Base-by-base conservation (phyloP, 2,329 filamentous ascomycete genomes). In the Cercospora canescens region DNA sequence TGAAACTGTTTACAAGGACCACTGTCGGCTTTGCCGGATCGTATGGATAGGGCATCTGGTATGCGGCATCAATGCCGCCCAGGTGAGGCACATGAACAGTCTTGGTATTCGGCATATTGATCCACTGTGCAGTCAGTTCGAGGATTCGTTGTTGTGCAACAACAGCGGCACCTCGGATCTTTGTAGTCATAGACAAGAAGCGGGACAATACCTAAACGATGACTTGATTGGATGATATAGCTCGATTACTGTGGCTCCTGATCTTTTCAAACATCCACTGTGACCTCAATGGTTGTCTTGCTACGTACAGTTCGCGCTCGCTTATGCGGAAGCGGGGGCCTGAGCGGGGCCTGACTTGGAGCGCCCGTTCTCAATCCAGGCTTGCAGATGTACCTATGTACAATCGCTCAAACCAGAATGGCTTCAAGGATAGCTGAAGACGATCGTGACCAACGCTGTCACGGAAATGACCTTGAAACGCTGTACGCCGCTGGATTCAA, bases 1-100 rank as follows among this genome's bases (percentile, higher is more conserved):
- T 82, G 75, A 86, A 85, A 28, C 80, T 81, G 70, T 86, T 85
- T 64, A 86, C 76, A 11, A 86, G 76, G 5, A 86, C 77, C 16
- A 84, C 74, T 0, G 84, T 86, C 4, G 84, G 84, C 70, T 85
- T 86, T 34, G 76, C 63, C 7, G 70, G 12, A 65, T 79, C 74
- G 66, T 77, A 75, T 2, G 73, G 67, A 11, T 69, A 28, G 3
- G 81, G 75, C 72, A 82, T 80, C 61, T 81, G 79, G 71, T 85
- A 85, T 26, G 79, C 80, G 41, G 79, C 84, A 9, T 80, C 76
- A 65, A 82, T 84, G 69, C 83, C 83, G 39, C 82, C 82, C 4
- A 86, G 77, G 70, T 85, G 83, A 45, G 83, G 78, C 48, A 86
- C 82, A 4, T 75, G 72, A 54, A 85, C 73, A 4, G 77, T 79